A percentile compares a stretch with the other conserved stretches of the same genome.
phyloP scores from a whole-genome alignment of 208 protist genomes.

The Acanthamoeba divionensis region DNA sequence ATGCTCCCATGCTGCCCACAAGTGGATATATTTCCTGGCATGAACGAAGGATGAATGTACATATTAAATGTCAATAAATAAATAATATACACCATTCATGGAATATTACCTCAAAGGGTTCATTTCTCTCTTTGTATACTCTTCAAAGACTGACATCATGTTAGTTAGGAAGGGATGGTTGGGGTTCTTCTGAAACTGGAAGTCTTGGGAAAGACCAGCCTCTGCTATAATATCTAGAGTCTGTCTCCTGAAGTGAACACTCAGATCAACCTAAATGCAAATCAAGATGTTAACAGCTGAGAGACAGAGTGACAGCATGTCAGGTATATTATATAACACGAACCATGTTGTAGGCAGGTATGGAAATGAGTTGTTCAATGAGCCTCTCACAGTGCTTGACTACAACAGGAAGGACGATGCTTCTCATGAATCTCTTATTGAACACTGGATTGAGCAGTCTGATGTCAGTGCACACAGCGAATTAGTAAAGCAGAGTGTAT shows the following conservation, averaged over 20 bases:
- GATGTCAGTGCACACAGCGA: background rate
- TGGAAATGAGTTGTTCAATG: background rate
- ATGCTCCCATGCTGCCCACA: background rate
- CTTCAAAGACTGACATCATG: constrained; percentile 37
- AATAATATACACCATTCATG: background rate
- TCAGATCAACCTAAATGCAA: background rate
- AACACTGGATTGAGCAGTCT: constrained; percentile 47
- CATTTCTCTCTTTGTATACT: background rate
- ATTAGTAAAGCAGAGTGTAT: background rate
- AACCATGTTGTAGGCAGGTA: background rate
- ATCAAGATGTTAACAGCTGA: background rate
- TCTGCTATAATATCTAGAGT: constrained; percentile 41
- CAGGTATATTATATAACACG: background rate
- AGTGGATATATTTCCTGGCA: background rate
- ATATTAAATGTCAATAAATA: background rate
- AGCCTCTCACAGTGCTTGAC: constrained; percentile 6
- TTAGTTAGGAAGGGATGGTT: background rate
- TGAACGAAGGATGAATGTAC: background rate
- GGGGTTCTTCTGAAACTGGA: background rate
- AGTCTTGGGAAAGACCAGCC: background rate
- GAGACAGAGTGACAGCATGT: background rate
- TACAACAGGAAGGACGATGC: constrained; percentile 29
- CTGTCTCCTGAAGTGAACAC: background rate
- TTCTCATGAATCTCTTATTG: constrained; percentile 38
- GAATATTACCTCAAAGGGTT: constrained; percentile 7